Base-by-base conservation (phyloP, 2,329 filamentous ascomycete genomes). In the Epichloe baconii region DNA sequence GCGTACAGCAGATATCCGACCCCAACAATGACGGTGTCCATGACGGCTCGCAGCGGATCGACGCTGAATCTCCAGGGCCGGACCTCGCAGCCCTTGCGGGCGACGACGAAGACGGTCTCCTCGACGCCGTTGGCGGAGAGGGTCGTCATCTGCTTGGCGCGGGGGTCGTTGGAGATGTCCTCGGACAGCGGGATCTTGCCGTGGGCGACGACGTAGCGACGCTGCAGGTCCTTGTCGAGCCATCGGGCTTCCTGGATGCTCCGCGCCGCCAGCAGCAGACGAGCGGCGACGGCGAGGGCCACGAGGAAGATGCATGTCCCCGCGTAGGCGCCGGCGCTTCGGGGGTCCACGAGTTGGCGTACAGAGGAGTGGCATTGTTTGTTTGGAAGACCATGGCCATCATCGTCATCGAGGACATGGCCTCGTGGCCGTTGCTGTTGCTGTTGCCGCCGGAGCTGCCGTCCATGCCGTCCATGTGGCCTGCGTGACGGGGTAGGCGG, bases 231-330 rank as follows among this genome's bases (percentile, higher is more conserved):
- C 34, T 70, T 69, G 64, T 86, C 81, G 45, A 85, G 69, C 83
- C 88, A 94, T 44, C 73, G 70, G 57, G 72, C 63, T 67, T 77
- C 79, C 65, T 70, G 77, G 67, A 71, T 80, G 69, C 70, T 79
- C 64, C 88, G 88, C 59, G 79, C 72, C 3, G 89, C 89, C 48
- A 91, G 71, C 15, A 95, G 73, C 19, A 74, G 69, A 49, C 90
- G 85, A 62, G 84, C 82, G 52, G 85, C 61, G 54, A 83, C 73
- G 54, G 82, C 83, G 48, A 97, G 81, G 44, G 85, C 59, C 64
- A 95, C 82, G 53, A 96, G 77, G 70, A 96, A 96, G 66, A 96
- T 86, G 72, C 91, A 95, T 31, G 88, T 95, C 51, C 82, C 91
- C 2, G 88, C 88, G 68, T 96, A 97, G 53, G 77, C 71, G 59